Evolutionary conservation across 768 basidiomycete species (phyloP).

Genomic region (Serendipita sp.): DNA sequence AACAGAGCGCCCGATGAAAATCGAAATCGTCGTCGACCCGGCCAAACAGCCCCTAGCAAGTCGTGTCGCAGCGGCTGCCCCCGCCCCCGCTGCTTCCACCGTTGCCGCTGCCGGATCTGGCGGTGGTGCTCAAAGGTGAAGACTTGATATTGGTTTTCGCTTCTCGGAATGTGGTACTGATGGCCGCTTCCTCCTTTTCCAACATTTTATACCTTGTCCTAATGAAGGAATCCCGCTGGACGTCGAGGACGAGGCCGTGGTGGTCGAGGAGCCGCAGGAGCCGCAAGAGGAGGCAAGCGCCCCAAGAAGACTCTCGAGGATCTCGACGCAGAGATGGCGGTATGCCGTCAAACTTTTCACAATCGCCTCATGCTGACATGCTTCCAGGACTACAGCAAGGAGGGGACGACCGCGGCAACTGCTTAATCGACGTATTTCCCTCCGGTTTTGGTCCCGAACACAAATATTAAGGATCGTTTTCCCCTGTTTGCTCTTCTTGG

Average conservation of each 20-base stretch:
- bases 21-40: conserved; percentile 91
- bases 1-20: conserved; percentile 93
- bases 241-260: conserved; percentile 26
- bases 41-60: conserved; percentile 54
- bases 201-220: too few relatives aligned
- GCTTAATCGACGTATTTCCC: conserved; percentile 5
- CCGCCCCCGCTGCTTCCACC: conserved; percentile 30
- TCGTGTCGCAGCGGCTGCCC: conserved; percentile 48
- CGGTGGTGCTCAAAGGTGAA: conserved; percentile 15
- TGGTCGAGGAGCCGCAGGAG: conserved; percentile 31
- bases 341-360: conserved; percentile 30
- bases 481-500: too few relatives aligned
- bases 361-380: background rate
- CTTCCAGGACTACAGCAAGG: conserved; percentile 14
- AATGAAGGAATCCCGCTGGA: conserved; percentile 31
- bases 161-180: too few relatives aligned
- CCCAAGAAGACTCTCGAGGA: conserved; percentile 73
- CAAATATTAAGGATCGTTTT: too few relatives aligned
- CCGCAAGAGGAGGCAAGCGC: conserved; percentile 28
- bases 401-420: conserved; percentile 11
- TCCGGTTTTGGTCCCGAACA: background rate
- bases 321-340: conserved; percentile 97
- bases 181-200: too few relatives aligned
- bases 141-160: too few relatives aligned
- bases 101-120: conserved; percentile 23